A percentile compares a stretch with the other conserved stretches of the same genome.
phyloP scores from a whole-genome alignment of 2,329 filamentous ascomycete species.

The Sarocladium strictum region DNA sequence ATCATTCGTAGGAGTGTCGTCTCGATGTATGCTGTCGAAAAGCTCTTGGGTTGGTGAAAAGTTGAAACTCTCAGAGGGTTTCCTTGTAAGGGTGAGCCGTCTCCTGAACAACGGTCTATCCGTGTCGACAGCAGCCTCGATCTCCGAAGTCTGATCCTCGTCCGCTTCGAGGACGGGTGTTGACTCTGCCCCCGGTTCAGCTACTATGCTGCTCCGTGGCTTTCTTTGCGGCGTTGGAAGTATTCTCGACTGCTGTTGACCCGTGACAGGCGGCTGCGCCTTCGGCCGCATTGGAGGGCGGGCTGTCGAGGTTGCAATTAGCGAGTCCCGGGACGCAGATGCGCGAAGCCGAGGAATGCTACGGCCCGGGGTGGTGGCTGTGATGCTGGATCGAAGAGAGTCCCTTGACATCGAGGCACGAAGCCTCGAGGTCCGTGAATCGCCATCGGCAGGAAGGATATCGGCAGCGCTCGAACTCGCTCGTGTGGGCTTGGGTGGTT shows the following conservation, averaged over 20 bases:
- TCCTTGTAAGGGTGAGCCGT: conserved; percentile 24
- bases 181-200: conserved; percentile 18
- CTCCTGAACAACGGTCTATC: conserved; percentile 19
- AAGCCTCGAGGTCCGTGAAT: conserved; percentile 34
- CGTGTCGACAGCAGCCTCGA: conserved; percentile 15
- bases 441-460: conserved; percentile 16
- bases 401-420: conserved; percentile 34
- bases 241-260: conserved; percentile 14
- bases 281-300: conserved; percentile 12
- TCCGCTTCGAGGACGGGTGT: conserved; percentile 19
- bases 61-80: conserved; percentile 22
- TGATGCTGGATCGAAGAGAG: conserved; percentile 25
- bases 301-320: conserved; percentile 13
- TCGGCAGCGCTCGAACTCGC: conserved; percentile 15
- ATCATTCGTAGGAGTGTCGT: conserved; percentile 17
- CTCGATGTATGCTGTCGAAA: conserved; percentile 12
- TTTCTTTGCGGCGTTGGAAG: background rate
- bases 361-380: conserved; percentile 15
- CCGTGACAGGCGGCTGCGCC: conserved; percentile 14
- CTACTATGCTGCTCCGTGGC: conserved; percentile 14
- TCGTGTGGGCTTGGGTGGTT: conserved; percentile 11
- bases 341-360: conserved; percentile 14
- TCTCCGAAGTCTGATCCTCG: conserved; percentile 13
- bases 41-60: conserved; percentile 18
- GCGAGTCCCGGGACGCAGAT: conserved; percentile 16